Percentiles rank a stretch among this genome's conserved stretches.
These are phyloP conservation scores for Penicillium maclennaniae DNA, from an alignment of 495 filamentous ascomycete genomes.

Conservation along the genomic window DNA sequence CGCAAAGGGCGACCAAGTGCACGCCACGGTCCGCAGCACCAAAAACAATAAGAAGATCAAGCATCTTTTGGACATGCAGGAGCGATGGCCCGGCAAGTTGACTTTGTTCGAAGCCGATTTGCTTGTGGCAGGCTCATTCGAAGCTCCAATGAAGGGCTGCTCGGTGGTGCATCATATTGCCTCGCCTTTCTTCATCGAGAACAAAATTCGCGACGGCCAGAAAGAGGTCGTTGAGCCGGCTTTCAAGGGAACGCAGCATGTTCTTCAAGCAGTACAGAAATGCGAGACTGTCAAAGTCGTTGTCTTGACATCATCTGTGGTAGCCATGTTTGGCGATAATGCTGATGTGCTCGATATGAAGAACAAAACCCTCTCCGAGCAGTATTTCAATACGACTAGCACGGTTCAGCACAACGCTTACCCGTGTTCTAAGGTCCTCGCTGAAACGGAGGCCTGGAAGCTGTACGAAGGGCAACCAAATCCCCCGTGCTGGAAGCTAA, in stretches of 20 bases:
- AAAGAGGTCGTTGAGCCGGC: slow-evolving; percentile 20
- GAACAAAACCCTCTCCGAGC: slow-evolving; percentile 11
- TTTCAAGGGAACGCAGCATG: slow-evolving; percentile 19
- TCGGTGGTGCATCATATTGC: slow-evolving; percentile 21
- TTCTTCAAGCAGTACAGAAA: slow-evolving; percentile 18
- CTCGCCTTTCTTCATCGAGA: slow-evolving; percentile 18
- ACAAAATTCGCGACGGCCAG: slow-evolving; percentile 16
- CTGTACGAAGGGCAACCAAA: slow-evolving; percentile 7
- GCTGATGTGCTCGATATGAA: slow-evolving; percentile 17
- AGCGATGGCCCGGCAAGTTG: slow-evolving; percentile 13
- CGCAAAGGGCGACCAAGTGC: slow-evolving; percentile 28
- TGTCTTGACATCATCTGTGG: slow-evolving; percentile 18
- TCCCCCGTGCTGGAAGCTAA: slow-evolving; percentile 10
- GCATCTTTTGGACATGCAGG: slow-evolving; percentile 19
- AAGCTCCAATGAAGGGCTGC: slow-evolving; percentile 18
- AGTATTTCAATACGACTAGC: slow-evolving; percentile 21
- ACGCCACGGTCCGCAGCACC: slow-evolving; percentile 14
- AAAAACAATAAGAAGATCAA: slow-evolving; percentile 12
- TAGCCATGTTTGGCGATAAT: slow-evolving; percentile 17
- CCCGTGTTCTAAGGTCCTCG: slow-evolving; percentile 17
- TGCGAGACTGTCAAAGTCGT: slow-evolving; percentile 15
- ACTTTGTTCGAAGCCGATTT: slow-evolving; percentile 21
- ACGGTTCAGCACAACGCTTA: slow-evolving; percentile 13
- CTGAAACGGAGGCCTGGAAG: slow-evolving; percentile 22
- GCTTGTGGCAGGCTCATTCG: slow-evolving; percentile 14